Base-by-base conservation (phyloP, 192 early-diverging fungal species). In the Pilobolus umbonatus region DNA sequence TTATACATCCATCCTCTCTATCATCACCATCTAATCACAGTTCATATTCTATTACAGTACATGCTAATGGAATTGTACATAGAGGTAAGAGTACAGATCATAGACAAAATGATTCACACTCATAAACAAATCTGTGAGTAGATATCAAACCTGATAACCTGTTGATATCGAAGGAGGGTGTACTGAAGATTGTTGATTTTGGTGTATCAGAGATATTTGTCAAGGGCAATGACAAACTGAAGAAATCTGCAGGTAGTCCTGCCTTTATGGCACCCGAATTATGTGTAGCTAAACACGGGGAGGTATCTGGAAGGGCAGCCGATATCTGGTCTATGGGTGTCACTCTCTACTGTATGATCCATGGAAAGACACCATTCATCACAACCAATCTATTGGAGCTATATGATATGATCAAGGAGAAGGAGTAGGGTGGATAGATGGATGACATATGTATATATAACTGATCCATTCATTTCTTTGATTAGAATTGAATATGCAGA, bases 71-170 rank as follows among this genome's bases (percentile, higher is more conserved):
- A 24, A 98, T 98, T 73, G 81, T 88, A 7, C 96, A 98, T 62
- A 78, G 93, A 34, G 86, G 81, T 84, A 66, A 47, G 34, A 17
- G 26, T n/a, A n/a, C n/a, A n/a, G n/a, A n/a, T n/a, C 26, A 50
- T 40, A n/a, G 8, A 52, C 11, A 1, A 59, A 17, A 15, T 29
- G 17, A 53, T n/a, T 9, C 4, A 74, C 14, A 29, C 38, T 52
- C 43, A 22, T 26, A 24, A 72, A n/a, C n/a, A n/a, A 53, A 5
- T n/a, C n/a, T n/a, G n/a, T n/a, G n/a, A n/a, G n/a, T 35, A 45
- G 86, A 91, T 60, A 89, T 92, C 67, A 88, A 97, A 74, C 94
- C 94, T 9, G 96, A 98, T 58, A 99, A 99, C 61, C 65, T 99
- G 49, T 74, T 99, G 21, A 64, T 94, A 31, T 87, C 90, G 4